A percentile compares a stretch with the other conserved stretches of the same genome.
Evolutionary conservation across 2,329 filamentous ascomycete species (phyloP).

Genomic region (Cercospora sojina): DNA sequence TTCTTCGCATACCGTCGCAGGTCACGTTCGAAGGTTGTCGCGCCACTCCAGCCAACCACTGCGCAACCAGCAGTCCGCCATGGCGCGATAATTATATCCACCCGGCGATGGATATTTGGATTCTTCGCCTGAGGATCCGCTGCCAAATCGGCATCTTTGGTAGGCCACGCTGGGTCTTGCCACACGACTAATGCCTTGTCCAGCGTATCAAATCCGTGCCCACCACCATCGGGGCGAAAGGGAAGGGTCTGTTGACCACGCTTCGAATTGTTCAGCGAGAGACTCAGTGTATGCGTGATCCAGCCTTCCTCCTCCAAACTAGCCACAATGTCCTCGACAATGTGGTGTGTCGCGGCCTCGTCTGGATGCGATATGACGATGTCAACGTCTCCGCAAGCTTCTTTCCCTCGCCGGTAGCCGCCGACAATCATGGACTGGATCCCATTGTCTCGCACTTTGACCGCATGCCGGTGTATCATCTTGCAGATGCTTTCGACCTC

Average conservation of each 20-base stretch:
- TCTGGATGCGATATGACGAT: slow-evolving; percentile 78
- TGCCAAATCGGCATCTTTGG: slow-evolving; percentile 39
- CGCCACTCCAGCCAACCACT: slow-evolving; percentile 78
- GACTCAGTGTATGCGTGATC: slow-evolving; percentile 77
- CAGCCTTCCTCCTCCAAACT: slow-evolving; percentile 66
- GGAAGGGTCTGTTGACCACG: slow-evolving; percentile 67
- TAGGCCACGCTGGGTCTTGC: slow-evolving; percentile 63
- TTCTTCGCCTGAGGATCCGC: slow-evolving; percentile 54
- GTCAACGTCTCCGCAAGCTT: slow-evolving; percentile 76
- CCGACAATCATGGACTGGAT: slow-evolving; percentile 69
- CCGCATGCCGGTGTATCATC: slow-evolving; percentile 66
- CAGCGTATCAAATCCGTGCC: slow-evolving; percentile 76
- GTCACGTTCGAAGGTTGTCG: slow-evolving; percentile 86
- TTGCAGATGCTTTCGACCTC: slow-evolving; percentile 71
- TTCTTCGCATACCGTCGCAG: slow-evolving; percentile 76
- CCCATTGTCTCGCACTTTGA: slow-evolving; percentile 54
- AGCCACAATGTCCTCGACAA: slow-evolving; percentile 70
- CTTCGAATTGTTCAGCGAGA: slow-evolving; percentile 68
- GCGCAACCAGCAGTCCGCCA: slow-evolving; percentile 90
- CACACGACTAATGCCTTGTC: slow-evolving; percentile 93
- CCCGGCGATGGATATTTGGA: slow-evolving; percentile 73
- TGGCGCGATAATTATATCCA: slow-evolving; percentile 87
- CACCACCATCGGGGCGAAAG: slow-evolving; percentile 47
- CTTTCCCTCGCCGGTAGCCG: slow-evolving; percentile 77
- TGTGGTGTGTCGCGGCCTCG: slow-evolving; percentile 63